These are phyloP conservation scores for Flaveria trinervia DNA, from an alignment of 129 eudicot species.

Conservation along the genomic window DNA sequence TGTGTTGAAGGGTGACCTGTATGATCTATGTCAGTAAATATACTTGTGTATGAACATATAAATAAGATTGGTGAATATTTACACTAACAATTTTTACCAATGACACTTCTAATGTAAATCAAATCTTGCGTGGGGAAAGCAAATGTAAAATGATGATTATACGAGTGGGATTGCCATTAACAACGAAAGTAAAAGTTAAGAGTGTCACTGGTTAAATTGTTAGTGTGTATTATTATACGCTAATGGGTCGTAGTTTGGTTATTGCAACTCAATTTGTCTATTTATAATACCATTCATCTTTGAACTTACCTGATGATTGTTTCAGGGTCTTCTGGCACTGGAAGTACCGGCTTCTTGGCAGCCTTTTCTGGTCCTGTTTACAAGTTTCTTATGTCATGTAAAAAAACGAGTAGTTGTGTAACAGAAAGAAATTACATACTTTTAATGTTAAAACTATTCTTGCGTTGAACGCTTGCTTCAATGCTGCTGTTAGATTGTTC, in stretches of 20 bases:
- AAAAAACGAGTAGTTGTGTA: constrained; percentile 5
- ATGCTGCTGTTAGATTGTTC: constrained; percentile 24
- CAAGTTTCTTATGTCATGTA: constrained; percentile 25
- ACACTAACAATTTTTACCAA: no score
- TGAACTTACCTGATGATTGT: constrained; percentile 30
- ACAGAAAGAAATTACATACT: constrained; percentile 30
- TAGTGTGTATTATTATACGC: neutral
- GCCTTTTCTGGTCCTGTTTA: constrained; percentile 34
- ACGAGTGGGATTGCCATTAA: no score
- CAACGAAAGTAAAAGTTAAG: no score
- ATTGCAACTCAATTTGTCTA: no score
- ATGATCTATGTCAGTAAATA: neutral
- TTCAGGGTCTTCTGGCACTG: constrained; percentile 30
- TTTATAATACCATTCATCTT: no score
- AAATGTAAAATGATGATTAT: no score
- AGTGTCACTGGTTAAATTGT: no score
- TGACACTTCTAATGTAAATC: no score
- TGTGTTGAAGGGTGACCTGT: constrained; percentile 44
- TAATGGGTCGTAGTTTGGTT: neutral
- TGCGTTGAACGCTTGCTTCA: constrained; percentile 24
- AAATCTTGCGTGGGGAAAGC: no score
- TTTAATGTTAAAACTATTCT: constrained; percentile 36
- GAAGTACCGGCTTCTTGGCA: constrained; percentile 28
- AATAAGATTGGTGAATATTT: no score
- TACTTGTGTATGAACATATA: no score